Evolutionary conservation across 305 asterid species (phyloP).

Genomic region (Solanum hybrid): DNA sequence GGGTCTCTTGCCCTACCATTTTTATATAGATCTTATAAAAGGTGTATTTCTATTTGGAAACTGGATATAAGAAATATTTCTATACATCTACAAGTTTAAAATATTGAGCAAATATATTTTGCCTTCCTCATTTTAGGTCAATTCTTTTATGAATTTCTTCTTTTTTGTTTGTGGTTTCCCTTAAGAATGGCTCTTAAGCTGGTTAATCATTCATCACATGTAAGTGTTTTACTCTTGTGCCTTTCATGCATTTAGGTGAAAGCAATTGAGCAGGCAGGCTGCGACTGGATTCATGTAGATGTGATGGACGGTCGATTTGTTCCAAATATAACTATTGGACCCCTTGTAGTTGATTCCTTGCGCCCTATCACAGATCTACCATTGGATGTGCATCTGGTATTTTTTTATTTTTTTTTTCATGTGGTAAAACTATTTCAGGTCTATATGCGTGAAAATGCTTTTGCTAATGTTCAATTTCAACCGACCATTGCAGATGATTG

Average conservation of each 20-base stretch:
- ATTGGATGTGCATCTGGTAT: constrained; percentile 97
- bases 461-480: constrained; percentile 19
- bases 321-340: constrained; percentile 97
- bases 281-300: constrained; percentile 99
- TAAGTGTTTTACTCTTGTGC: constrained; percentile 1
- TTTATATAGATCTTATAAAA: not conserved
- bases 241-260: constrained; percentile 50
- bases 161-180: not conserved
- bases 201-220: not conserved
- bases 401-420: constrained; percentile 13
- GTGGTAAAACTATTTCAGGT: not conserved
- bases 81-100: not conserved
- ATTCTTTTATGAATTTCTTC: not conserved
- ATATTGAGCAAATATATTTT: not conserved
- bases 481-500: constrained; percentile 85
- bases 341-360: constrained; percentile 80
- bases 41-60: not conserved
- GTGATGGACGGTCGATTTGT: constrained; percentile 99
- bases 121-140: not conserved
- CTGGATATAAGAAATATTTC: not conserved
- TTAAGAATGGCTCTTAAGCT: not conserved
- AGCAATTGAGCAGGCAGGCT: constrained; percentile 97
- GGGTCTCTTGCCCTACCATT: not conserved
- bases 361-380: constrained; percentile 98
- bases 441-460: constrained; percentile 9